Evolutionary conservation across 768 basidiomycete species (phyloP).

Genomic region (Collybiopsis luxurians): DNA sequence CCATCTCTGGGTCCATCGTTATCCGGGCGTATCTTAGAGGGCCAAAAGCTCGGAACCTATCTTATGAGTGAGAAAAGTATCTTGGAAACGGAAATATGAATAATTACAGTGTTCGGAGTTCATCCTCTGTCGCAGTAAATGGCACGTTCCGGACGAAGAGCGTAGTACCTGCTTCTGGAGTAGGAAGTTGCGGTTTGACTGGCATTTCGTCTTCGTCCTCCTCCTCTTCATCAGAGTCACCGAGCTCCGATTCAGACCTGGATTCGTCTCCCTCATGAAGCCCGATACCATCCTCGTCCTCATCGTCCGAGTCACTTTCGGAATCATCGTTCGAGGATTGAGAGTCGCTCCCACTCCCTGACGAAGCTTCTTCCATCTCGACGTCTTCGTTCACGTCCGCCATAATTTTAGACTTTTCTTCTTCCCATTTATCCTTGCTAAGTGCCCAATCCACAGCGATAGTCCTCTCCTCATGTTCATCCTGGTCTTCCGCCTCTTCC

Average conservation of each 20-base stretch:
- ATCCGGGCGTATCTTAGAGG: slow-evolving; percentile 92
- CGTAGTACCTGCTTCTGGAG: slow-evolving; percentile 85
- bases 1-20: slow-evolving; percentile 78
- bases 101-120: slow-evolving; percentile 77
- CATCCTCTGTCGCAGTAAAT: slow-evolving; percentile 91
- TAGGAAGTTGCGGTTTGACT: slow-evolving; percentile 68
- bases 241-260: slow-evolving; percentile 5
- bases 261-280: slow-evolving; percentile 20
- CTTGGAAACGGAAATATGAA: background rate
- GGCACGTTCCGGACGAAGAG: slow-evolving; percentile 94
- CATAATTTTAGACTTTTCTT: slow-evolving; percentile 61
- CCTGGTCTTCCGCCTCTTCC: slow-evolving; percentile 33
- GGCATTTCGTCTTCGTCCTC: slow-evolving; percentile 39
- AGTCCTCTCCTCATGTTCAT: slow-evolving; percentile 45
- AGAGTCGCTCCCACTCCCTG: background rate
- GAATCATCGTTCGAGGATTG: slow-evolving; percentile 52
- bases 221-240: slow-evolving; percentile 30
- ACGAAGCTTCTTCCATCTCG: slow-evolving; percentile 30
- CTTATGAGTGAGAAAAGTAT: slow-evolving; percentile 5
- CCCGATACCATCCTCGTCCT: slow-evolving; percentile 21
- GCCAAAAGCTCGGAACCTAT: slow-evolving; percentile 88
- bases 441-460: slow-evolving; percentile 97
- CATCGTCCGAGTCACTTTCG: slow-evolving; percentile 27
- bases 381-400: slow-evolving; percentile 33
- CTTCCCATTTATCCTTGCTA: slow-evolving; percentile 91